Base-by-base conservation (phyloP, 2,329 filamentous ascomycete genomes). In the Macrophomina pseudophaseolina region DNA sequence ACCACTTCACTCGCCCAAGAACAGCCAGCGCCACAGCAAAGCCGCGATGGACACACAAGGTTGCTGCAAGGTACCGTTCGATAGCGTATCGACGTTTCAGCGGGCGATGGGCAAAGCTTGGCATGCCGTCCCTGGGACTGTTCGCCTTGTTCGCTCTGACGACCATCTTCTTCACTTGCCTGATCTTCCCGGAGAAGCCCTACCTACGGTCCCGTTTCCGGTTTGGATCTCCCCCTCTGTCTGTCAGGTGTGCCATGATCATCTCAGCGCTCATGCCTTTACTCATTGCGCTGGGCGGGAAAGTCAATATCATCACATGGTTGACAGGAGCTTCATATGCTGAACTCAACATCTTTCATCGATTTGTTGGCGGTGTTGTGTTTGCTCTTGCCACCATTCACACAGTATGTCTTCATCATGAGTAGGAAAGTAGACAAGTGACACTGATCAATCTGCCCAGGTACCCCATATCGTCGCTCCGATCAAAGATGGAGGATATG, bases 241-340 rank as follows among this genome's bases (percentile, higher is more conserved):
- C 69, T 4, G 67, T 72, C 18, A 59, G 74, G 28, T 73, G 71
- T 58, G 74, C 71, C 3, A 66, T 75, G 68, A 70, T 74, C 62
- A 72, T 74, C n/a, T 69, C 70, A 12, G 74, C 73, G 5, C 64
- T 72, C 32, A 73, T 70, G 11, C 74, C 74, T 28, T 42, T 74
- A 14, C 60, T 69, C 5, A 68, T 76, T 35, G 71, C 71, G 16
- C 56, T 75, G 35, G 69, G 73, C 3, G 74, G 74, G 5, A 76
- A 76, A 59, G 72, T 72, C 30, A 76, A 75, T 44, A 30, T 76
- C 7, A 66, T 76, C 33, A 73, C 72, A 11, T 64, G 71, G 65
- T 48, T 75, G 58, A 76, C 74, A 9, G 74, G 74, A 28, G 68
- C 74, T 35, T 68, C 72, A 2, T 72, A 76, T 60, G 71, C 74